A percentile compares a stretch with the other conserved stretches of the same genome.
These are phyloP conservation scores for Tetrahymena thermophila DNA, from an alignment of 73 alveolate genomes.

Conservation along the genomic window DNA sequence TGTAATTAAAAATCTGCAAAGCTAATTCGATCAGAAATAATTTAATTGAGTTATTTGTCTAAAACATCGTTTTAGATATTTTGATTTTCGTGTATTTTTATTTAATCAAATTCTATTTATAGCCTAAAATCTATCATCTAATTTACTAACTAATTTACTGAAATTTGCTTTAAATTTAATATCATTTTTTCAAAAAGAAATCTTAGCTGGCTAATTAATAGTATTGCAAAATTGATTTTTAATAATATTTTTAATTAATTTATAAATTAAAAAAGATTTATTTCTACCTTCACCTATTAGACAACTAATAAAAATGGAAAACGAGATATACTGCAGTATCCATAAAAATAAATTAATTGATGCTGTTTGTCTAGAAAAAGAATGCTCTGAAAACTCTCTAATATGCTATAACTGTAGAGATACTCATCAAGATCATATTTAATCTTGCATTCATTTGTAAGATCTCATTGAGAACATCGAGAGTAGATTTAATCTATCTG, in stretches of 20 bases:
- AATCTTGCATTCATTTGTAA: background rate
- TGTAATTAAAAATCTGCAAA: background rate
- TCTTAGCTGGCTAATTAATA: background rate
- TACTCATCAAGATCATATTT: background rate
- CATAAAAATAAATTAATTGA: background rate
- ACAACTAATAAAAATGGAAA: background rate
- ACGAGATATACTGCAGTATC: background rate
- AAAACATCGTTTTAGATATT: too few relatives aligned
- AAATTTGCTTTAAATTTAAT: background rate
- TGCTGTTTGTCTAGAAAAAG: background rate
- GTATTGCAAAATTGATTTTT: background rate
- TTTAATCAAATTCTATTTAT: too few relatives aligned
- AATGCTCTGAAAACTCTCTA: background rate
- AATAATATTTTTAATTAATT: background rate
- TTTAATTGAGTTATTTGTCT: too few relatives aligned
- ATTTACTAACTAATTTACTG: background rate
- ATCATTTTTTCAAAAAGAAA: background rate
- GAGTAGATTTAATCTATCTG: background rate
- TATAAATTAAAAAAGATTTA: background rate
- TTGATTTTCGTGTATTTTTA: too few relatives aligned
- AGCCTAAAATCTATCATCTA: background rate
- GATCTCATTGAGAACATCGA: background rate
- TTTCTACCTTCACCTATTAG: background rate
- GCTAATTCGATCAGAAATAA: background rate
- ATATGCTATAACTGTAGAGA: background rate